Evolutionary conservation across 1,139 yeast species (phyloP), one percentile per base, ranked within the genome.

Genomic region (Taphrina confusa): DNA sequence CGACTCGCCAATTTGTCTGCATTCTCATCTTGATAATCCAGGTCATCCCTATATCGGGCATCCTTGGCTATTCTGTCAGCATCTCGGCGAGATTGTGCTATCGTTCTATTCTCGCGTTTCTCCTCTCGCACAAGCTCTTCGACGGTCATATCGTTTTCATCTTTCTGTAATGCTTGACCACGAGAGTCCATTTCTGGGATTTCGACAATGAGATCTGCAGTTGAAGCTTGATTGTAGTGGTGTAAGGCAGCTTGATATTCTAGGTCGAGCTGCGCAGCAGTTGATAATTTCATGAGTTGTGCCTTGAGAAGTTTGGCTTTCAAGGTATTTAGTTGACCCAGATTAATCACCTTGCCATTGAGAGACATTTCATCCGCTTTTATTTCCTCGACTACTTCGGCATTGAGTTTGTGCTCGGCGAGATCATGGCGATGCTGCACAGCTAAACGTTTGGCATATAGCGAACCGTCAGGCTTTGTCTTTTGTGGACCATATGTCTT

Each of bases 1-100:
- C 71, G 61, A 2, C 61, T 36, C 0, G 80, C 76, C 8, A 78
- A 69, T 39, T 68, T 69, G 0, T 69, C 71, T 0, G 80, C 76
- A 44, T 73, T 72, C 11, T 78, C 80, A 57, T 76, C 78, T 57
- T 76, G 74, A 49, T 75, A 74, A 52, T 79, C 81, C 28, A 75
- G 64, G 37, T 64, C 60, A 12, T 68, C 67, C 20, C 69, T 66
- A 65, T 69, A 78, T 23, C 69, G 71, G 23, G 71, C 70, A 57
- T 76, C 78, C 33, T 68, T 69, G 4, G 75, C 71, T 31, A 78
- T 76, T 51, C 70, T 69, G 27, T 71, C 67, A 1, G 73, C 72
- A 8, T 71, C 51, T 64, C 37, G 50, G 14, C 31, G 71, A 68
- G 63, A 70, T 50, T 62, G 72, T 34, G 66, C 66, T 56, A 66